phyloP scores from a whole-genome alignment of 2,329 filamentous ascomycete genomes.

The Onygenales sp. region DNA sequence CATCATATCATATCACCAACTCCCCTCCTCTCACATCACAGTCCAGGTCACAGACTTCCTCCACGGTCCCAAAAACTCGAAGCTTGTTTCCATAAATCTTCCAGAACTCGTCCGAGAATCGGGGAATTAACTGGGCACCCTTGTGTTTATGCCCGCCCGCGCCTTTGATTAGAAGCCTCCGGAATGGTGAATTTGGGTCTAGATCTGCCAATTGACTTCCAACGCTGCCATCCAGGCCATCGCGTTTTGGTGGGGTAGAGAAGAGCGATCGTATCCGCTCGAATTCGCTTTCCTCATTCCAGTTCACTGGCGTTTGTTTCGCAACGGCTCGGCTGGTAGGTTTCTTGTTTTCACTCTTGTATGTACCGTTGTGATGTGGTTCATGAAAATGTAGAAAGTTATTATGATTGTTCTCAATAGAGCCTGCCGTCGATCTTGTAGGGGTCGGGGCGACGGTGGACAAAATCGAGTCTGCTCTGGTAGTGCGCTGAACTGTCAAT shows the following conservation, averaged over 20 bases:
- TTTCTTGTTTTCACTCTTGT: not conserved
- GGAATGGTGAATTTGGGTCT: not conserved
- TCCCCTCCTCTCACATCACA: slow-evolving; percentile 1
- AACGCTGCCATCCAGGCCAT: slow-evolving; percentile 15
- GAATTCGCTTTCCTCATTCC: not conserved
- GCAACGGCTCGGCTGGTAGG: not conserved
- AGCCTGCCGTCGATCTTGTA: not conserved
- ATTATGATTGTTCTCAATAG: not conserved
- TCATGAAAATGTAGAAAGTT: slow-evolving; percentile 2
- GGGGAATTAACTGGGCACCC: slow-evolving; percentile 42
- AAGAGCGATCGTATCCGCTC: slow-evolving; percentile 15
- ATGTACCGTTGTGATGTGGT: slow-evolving; percentile 2
- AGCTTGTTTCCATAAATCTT: slow-evolving; percentile 49
- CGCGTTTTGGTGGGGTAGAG: slow-evolving; percentile 22
- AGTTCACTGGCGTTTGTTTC: slow-evolving; percentile 5
- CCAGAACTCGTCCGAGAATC: slow-evolving; percentile 47
- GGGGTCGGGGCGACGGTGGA: not conserved
- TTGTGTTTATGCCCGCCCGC: slow-evolving; percentile 18
- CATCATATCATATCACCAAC: too few relatives aligned
- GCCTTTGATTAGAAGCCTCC: slow-evolving; percentile 3
- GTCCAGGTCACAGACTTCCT: slow-evolving; percentile 34
- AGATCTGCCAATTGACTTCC: not conserved
- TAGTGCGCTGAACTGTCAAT: not conserved
- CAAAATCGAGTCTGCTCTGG: not conserved
- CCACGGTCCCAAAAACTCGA: slow-evolving; percentile 50